These are phyloP conservation scores for Calvatia gigantea DNA, from an alignment of 768 basidiomycete genomes.

Conservation along the genomic window DNA sequence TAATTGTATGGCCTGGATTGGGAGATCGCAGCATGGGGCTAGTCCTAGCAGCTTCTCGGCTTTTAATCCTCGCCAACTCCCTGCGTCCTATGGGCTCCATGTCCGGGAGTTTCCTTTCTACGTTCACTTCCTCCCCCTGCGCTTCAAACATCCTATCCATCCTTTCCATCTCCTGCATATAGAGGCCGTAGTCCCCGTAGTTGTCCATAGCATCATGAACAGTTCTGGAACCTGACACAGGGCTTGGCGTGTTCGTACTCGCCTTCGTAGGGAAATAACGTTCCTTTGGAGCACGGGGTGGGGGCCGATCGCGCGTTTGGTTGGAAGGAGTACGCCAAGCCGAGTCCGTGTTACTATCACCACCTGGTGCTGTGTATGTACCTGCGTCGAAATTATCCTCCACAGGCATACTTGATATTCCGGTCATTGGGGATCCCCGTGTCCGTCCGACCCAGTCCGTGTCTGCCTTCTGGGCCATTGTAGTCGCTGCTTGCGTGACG, in stretches of 20 bases:
- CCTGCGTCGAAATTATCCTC: conserved; percentile 38
- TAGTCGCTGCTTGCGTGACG: conserved; percentile 24
- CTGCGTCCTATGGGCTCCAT: background rate
- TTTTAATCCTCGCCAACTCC: conserved; percentile 15
- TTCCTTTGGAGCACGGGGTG: conserved; percentile 1
- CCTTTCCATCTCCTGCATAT: conserved; percentile 28
- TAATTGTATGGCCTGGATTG: background rate
- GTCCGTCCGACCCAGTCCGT: conserved; percentile 19
- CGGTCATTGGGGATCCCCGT: conserved; percentile 16
- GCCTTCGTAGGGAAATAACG: conserved; percentile 10
- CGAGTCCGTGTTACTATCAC: conserved; percentile 9
- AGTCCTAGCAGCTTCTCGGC: conserved; percentile 6
- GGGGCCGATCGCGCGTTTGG: conserved; percentile 4
- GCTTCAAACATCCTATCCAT: conserved; percentile 27
- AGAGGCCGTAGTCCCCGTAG: conserved; percentile 33
- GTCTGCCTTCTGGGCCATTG: conserved; percentile 22
- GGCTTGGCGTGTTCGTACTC: conserved; percentile 13
- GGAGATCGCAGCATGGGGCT: conserved; percentile 1
- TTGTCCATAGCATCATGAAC: conserved; percentile 24
- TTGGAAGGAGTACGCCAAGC: conserved; percentile 8
- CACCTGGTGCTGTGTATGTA: conserved; percentile 20
- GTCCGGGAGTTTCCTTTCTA: conserved; percentile 4
- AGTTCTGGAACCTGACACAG: conserved; percentile 6
- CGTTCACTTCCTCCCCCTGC: conserved; percentile 8
- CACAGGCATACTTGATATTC: conserved; percentile 24